Evolutionary conservation across 345 rosid genomes (phyloP), one percentile per base, ranked within the genome.

Genomic region (Camelina laxa): DNA sequence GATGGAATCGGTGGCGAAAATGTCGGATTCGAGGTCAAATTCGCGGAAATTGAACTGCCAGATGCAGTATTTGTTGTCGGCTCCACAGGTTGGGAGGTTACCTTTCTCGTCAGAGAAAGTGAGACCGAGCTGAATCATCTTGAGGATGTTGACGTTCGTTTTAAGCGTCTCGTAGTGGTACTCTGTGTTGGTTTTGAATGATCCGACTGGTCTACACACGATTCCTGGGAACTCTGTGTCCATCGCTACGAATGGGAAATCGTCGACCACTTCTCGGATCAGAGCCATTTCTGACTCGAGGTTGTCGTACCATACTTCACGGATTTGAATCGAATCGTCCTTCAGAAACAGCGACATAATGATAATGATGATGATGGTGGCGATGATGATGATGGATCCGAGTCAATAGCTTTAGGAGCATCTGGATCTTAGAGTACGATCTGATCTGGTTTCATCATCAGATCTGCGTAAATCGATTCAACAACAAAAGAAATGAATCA

Each of bases 41-140:
- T 87, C 92, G 0, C 90, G 75, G 78, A 91, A 91, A 70, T 88
- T 88, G 85, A 91, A 87, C 60, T 91, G 97, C 94, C 97, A 89
- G 36, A 87, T 79, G 60, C 89, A 91, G 65, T 51, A 78, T 57
- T 85, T 86, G 47, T 82, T 82, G 38, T 85, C 88, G 4, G 89
- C 47, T 51, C 90, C 94, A 63, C 87, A 85, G 1, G 84, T 80
- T 1, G 97, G 92, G 49, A 91, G 82, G 51, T 87, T 87, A 11
- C 94, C 94, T 14, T 85, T 64, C 50, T 75, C 92, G 33, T 89
- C 94, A 13, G 91, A 77, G 58, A 91, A 82, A 1, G 94, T 89
- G 39, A 91, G 87, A 0, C 97, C 97, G 69, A 87, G 80, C 65
- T 91, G 97, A 61, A 91, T 89, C 73, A 91, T 63, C 79, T 91